Evolutionary conservation across 176 grass and related monocot species (phyloP).

Genomic region (Lolium multiflorum): DNA sequence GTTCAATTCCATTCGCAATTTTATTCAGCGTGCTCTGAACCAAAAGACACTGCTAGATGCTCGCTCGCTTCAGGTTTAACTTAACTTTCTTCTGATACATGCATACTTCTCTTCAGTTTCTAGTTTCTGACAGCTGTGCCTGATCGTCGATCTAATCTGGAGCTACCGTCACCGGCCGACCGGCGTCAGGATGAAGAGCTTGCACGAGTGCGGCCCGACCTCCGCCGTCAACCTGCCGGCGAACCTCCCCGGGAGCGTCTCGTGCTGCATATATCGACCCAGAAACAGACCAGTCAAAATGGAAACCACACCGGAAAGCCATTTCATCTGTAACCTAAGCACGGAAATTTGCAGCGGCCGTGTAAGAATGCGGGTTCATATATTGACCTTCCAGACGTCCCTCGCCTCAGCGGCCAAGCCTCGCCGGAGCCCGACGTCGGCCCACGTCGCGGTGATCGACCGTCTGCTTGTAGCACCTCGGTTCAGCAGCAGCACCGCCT

Average conservation of each 20-base stretch:
- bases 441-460: conserved; percentile 48
- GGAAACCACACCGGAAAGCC: not conserved
- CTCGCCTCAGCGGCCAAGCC: conserved; percentile 49
- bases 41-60: not conserved
- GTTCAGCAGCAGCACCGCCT: conserved; percentile 73
- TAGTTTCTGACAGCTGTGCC: not conserved
- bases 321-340: not conserved
- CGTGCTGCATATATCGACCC: conserved; percentile 46
- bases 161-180: conserved; percentile 8
- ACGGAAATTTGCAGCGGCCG: not conserved
- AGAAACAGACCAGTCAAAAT: not conserved
- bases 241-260: conserved; percentile 51
- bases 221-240: conserved; percentile 44
- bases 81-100: not conserved
- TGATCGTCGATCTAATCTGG: not conserved
- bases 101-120: not conserved
- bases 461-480: not conserved
- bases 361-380: not conserved
- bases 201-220: conserved; percentile 65
- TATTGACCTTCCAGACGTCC: conserved; percentile 67
- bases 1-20: not conserved
- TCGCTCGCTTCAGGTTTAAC: not conserved
- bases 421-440: conserved; percentile 57
- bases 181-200: conserved; percentile 67
- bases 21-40: not conserved